phyloP scores from a whole-genome alignment of 1,284 basidiomycete genomes.

The Salmacisia buchloeana region DNA sequence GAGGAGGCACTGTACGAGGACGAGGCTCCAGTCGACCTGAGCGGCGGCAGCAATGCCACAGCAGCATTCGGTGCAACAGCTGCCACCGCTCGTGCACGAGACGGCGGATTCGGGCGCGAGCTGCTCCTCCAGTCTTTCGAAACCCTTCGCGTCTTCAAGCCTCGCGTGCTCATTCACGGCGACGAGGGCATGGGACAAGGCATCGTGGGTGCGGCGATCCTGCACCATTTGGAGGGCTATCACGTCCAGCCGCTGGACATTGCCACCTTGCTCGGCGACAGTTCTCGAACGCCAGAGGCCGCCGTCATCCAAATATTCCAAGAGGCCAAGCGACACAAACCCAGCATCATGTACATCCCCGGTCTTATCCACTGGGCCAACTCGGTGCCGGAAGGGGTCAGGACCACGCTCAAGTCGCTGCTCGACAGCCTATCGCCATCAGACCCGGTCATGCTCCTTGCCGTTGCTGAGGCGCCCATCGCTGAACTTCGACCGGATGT shows the following conservation, averaged over 20 bases:
- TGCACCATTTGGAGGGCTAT: constrained; percentile 92
- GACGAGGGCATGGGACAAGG: constrained; percentile 79
- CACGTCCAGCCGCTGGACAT: constrained; percentile 91
- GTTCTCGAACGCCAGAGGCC: constrained; percentile 80
- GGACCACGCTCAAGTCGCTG: constrained; percentile 73
- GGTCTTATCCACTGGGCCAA: constrained; percentile 79
- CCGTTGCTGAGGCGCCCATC: constrained; percentile 74
- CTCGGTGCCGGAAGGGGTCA: constrained; percentile 74
- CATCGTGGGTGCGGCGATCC: constrained; percentile 78
- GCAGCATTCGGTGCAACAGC: constrained; percentile 3
- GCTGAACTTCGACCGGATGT: constrained; percentile 73
- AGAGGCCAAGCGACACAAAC: constrained; percentile 95
- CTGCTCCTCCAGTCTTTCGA: constrained; percentile 68
- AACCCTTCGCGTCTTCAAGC: constrained; percentile 80
- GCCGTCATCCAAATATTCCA: constrained; percentile 92
- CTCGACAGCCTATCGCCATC: constrained; percentile 82
- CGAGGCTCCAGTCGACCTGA: constrained; percentile 38
- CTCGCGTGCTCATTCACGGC: constrained; percentile 80
- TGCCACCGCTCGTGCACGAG: constrained; percentile 15
- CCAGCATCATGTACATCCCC: constrained; percentile 90
- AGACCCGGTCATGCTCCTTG: constrained; percentile 85
- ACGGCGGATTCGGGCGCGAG: constrained; percentile 46
- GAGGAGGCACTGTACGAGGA: constrained; percentile 81
- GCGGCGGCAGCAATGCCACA: too few species aligned
- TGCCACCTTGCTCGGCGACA: constrained; percentile 80